Percentiles rank a stretch among this genome's conserved stretches.
These are phyloP conservation scores for Peronospora tabacina DNA, from an alignment of 352 stramenopile species.

Conservation along the genomic window DNA sequence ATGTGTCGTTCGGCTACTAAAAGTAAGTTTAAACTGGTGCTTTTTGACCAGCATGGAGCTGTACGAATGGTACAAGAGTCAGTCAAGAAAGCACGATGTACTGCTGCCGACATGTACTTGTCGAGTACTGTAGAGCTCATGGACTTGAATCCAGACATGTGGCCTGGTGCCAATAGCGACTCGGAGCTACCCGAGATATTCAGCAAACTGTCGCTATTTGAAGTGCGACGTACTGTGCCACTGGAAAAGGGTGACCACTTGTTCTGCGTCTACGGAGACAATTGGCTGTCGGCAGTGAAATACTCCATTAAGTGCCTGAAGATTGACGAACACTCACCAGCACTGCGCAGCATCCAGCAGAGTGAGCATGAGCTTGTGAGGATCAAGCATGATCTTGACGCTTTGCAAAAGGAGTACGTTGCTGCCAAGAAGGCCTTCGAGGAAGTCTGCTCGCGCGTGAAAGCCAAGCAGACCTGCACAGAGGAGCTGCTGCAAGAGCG, in stretches of 20 bases:
- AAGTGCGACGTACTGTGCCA: slow-evolving; percentile 70
- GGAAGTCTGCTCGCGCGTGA: slow-evolving; percentile 54
- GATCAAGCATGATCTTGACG: slow-evolving; percentile 73
- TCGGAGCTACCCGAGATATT: slow-evolving; percentile 78
- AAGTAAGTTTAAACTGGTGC: slow-evolving; percentile 86
- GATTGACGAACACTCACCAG: slow-evolving; percentile 47
- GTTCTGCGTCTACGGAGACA: slow-evolving; percentile 86
- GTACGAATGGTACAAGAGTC: slow-evolving; percentile 84
- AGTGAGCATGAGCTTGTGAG: slow-evolving; percentile 64
- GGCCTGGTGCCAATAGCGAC: slow-evolving; percentile 51
- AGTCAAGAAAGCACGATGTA: slow-evolving; percentile 67
- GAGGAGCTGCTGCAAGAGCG: slow-evolving; percentile 64
- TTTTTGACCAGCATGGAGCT: slow-evolving; percentile 71
- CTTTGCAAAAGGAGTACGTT: slow-evolving; percentile 70
- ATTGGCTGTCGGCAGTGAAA: slow-evolving; percentile 82
- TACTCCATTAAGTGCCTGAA: slow-evolving; percentile 85
- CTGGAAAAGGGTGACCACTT: slow-evolving; percentile 77
- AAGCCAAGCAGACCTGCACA: slow-evolving; percentile 63
- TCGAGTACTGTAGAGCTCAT: slow-evolving; percentile 82
- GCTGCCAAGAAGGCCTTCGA: slow-evolving; percentile 78
- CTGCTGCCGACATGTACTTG: slow-evolving; percentile 84
- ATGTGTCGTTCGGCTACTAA: slow-evolving; percentile 76
- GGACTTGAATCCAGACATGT: slow-evolving; percentile 73
- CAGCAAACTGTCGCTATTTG: slow-evolving; percentile 74
- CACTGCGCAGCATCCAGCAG: slow-evolving; percentile 60